phyloP scores from a whole-genome alignment of 2,329 filamentous ascomycete genomes.

The Alternaria metachromatica region DNA sequence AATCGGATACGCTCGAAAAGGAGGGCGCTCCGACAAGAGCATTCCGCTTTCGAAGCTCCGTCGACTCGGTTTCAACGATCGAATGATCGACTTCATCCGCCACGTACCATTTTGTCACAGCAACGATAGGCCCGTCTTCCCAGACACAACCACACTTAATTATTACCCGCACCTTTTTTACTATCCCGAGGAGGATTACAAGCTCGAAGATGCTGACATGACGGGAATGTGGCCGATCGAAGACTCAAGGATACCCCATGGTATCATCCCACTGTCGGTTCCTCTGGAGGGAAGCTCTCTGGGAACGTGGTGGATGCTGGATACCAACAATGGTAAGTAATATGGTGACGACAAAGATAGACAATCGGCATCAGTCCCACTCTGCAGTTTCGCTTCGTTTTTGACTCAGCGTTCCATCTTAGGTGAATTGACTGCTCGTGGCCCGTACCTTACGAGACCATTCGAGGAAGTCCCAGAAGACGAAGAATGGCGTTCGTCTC shows the following conservation, averaged over 20 bases:
- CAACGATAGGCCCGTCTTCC: neutral
- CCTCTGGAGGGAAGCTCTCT: neutral
- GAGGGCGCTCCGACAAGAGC: neutral
- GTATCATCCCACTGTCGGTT: neutral
- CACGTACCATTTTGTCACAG: neutral
- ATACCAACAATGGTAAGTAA: conserved; percentile 2
- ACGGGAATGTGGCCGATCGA: neutral
- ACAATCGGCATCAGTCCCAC: neutral
- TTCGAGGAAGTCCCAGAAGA: neutral
- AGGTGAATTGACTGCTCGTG: neutral
- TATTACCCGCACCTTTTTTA: neutral
- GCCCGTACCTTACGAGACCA: neutral
- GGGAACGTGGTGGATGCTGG: conserved; percentile 5
- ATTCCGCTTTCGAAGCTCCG: neutral
- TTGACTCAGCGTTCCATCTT: neutral
- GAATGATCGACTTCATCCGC: neutral
- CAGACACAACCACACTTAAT: neutral
- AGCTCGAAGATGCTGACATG: neutral
- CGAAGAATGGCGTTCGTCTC: neutral
- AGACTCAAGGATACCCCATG: neutral
- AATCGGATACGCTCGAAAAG: neutral
- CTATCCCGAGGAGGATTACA: neutral
- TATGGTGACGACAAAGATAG: neutral
- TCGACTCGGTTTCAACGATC: neutral
- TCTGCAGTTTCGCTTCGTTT: neutral